phyloP scores from a whole-genome alignment of 2,329 filamentous ascomycete genomes.

The Paraconiothyrium brasiliense region DNA sequence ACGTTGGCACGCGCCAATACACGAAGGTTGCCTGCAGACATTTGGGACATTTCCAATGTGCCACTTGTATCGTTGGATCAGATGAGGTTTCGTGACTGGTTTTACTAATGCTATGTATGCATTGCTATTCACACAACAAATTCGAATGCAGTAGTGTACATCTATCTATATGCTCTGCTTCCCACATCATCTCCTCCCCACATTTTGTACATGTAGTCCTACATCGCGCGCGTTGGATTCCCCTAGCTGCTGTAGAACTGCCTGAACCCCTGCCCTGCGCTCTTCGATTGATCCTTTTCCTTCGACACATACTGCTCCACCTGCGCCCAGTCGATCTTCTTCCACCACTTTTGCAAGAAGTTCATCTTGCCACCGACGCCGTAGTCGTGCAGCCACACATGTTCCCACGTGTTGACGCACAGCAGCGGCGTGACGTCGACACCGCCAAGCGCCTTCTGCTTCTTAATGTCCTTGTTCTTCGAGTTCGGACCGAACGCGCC shows the following conservation, averaged over 20 bases:
- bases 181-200: background rate
- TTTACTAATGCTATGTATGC: background rate
- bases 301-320: constrained; percentile 59
- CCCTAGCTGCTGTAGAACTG: constrained; percentile 28
- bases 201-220: constrained; percentile 15
- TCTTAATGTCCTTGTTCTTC: constrained; percentile 36
- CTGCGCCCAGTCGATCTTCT: constrained; percentile 82
- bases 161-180: constrained; percentile 14
- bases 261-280: constrained; percentile 7
- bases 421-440: constrained; percentile 78
- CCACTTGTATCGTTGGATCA: too few relatives aligned
- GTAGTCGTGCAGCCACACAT: constrained; percentile 88
- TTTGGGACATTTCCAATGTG: too few relatives aligned
- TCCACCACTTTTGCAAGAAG: constrained; percentile 87
- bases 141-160: constrained; percentile 12
- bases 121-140: background rate
- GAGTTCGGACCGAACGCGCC: constrained; percentile 51
- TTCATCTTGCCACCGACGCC: constrained; percentile 76
- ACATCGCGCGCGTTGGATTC: constrained; percentile 16
- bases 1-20: too few relatives aligned
- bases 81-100: background rate
- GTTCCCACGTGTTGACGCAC: constrained; percentile 96
- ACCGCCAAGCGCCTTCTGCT: constrained; percentile 69
- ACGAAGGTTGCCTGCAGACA: too few relatives aligned
- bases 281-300: constrained; percentile 1